Evolutionary conservation across 2,329 filamentous ascomycete species (phyloP).

Genomic region (Incumbomyces delicatus): DNA sequence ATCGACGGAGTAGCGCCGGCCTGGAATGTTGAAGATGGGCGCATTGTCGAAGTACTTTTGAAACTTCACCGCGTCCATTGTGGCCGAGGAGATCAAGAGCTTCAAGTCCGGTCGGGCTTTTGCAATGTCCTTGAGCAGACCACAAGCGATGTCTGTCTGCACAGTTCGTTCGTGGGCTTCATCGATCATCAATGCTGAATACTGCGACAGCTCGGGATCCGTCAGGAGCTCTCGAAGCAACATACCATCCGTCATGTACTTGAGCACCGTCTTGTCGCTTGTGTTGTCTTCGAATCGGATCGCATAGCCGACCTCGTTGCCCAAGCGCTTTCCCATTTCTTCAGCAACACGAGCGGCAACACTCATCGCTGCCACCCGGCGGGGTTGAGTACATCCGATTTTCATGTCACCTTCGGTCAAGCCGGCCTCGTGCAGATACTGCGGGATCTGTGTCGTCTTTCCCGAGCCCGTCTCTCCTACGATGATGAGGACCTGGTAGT

Average conservation of each 20-base stretch:
- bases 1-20: conserved; percentile 77
- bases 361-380: conserved; percentile 93
- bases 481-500: conserved; percentile 81
- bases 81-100: conserved; percentile 85
- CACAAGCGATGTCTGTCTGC: conserved; percentile 80
- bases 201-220: conserved; percentile 71
- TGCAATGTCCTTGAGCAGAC: conserved; percentile 79
- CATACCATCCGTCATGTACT: conserved; percentile 98
- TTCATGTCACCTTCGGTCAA: conserved; percentile 77
- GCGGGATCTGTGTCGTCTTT: conserved; percentile 90
- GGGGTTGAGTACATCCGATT: conserved; percentile 86
- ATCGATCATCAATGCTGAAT: conserved; percentile 89
- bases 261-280: conserved; percentile 79
- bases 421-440: conserved; percentile 85
- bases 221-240: conserved; percentile 81
- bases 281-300: conserved; percentile 93
- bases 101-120: conserved; percentile 76
- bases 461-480: conserved; percentile 92
- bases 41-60: conserved; percentile 83
- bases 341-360: conserved; percentile 94
- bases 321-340: conserved; percentile 81
- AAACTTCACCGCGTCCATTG: conserved; percentile 89
- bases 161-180: conserved; percentile 93
- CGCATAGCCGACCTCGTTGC: conserved; percentile 85
- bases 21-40: conserved; percentile 90